Evolutionary conservation across 352 stramenopile genomes (phyloP), one percentile per base, ranked within the genome.

Genomic region (Phytopythium montanum): DNA sequence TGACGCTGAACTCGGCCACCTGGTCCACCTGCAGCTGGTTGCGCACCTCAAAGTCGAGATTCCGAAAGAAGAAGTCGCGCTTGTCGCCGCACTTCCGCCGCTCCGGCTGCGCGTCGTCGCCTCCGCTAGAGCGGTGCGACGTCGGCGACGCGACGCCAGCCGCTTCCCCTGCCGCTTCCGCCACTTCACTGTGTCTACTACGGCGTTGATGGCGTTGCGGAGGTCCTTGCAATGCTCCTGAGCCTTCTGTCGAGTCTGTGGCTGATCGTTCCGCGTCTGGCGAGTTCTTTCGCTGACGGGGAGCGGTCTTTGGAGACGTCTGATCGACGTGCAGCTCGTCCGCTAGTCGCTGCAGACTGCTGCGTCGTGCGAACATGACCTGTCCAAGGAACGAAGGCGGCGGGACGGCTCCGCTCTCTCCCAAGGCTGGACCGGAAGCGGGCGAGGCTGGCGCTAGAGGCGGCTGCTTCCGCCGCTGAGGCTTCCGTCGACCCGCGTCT

Each of bases 1-100:
- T 94, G 31, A 94, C 81, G 45, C 80, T 92, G 57, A 88, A 94
- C 33, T 79, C 72, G 1, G 81, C 81, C 16, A 94, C 82, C 21
- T 94, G 70, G 59, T 94, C 85, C 31, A 94, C 83, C 59, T 91
- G 85, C 25, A 94, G 56, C 33, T 77, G 66, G 39, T 62, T 86
- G 18, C 85, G 80, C 10, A 80, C 69, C n/a, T 87, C 79, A 16
- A 77, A 87, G 8, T 87, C 64, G 45, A 94, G 62, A 34, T 90
- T 87, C 2, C 85, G 75, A 54, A 94, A 94, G 60, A 94, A 89
- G 59, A 92, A 94, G 54, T 92, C 81, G 36, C 85, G 80, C 64
- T 94, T 94, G 67, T 94, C 84, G 12, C 80, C 81, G 60, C 81
- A 90, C 53, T 90, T 90, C 34, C 41, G 65, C 14, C 56, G 59